These are phyloP conservation scores for Crithidia acanthocephali DNA, from an alignment of 208 protist species.

Conservation along the genomic window DNA sequence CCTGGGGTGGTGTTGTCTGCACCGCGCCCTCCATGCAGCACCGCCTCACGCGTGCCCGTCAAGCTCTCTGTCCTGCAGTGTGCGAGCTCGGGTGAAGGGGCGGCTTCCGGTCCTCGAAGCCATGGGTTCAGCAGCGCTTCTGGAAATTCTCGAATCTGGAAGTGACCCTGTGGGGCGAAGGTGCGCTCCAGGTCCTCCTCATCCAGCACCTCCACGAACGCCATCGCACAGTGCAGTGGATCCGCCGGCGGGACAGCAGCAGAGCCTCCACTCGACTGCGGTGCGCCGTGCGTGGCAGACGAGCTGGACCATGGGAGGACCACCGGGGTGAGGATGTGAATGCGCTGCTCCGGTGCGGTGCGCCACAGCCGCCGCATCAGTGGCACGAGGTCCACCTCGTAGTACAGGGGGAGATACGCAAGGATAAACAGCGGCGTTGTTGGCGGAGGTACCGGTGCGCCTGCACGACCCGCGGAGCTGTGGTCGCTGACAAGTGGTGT, in stretches of 20 bases:
- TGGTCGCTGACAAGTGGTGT: background rate
- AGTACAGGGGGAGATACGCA: constrained; percentile 76
- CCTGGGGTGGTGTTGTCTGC: background rate
- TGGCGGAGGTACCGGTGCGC: too few species aligned
- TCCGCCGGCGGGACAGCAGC: too few species aligned
- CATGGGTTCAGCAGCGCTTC: constrained; percentile 28
- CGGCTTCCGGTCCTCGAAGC: constrained; percentile 14
- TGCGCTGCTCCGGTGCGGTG: constrained; percentile 1
- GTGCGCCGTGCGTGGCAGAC: background rate
- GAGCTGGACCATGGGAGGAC: constrained; percentile 20
- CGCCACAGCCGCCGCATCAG: constrained; percentile 66
- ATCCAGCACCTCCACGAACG: constrained; percentile 69
- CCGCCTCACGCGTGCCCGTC: too few species aligned
- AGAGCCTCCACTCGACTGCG: too few species aligned
- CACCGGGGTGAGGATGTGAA: constrained; percentile 40
- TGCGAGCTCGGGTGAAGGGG: background rate
- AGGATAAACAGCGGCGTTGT: constrained; percentile 46
- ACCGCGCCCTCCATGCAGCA: too few species aligned
- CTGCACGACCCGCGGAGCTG: background rate
- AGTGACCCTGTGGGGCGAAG: constrained; percentile 48
- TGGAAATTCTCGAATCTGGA: constrained; percentile 54
- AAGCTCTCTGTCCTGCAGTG: background rate
- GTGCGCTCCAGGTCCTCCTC: constrained; percentile 42
- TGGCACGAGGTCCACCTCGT: constrained; percentile 68
- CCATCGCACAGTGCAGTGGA: constrained; percentile 48